Percentiles rank a stretch among this genome's conserved stretches.
Conservation (phyloP, 2,329 filamentous ascomycete species). For the Monosporascus ibericus region DNA sequence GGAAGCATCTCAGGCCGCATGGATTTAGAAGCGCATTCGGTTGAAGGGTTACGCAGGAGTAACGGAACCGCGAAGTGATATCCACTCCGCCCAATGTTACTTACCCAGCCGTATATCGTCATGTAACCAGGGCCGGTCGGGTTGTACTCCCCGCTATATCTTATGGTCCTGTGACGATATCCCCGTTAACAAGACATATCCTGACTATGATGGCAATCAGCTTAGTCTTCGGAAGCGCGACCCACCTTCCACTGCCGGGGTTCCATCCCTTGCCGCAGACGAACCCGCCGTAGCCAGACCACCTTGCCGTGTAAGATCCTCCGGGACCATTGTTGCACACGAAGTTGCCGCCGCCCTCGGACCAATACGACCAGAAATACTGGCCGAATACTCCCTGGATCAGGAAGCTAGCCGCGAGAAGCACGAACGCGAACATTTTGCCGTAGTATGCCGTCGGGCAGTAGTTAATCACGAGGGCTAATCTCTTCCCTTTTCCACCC, state of each 20-base stretch:
- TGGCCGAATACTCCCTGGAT: slow-evolving; percentile 18
- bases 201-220: not conserved
- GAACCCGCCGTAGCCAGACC: slow-evolving; percentile 44
- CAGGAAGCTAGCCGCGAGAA: slow-evolving; percentile 1
- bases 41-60: too few species aligned
- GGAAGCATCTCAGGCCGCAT: too few species aligned
- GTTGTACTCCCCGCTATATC: slow-evolving; percentile 30
- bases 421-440: slow-evolving; percentile 1
- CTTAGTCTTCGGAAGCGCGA: not conserved
- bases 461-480: not conserved
- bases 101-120: slow-evolving; percentile 47
- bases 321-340: slow-evolving; percentile 34
- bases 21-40: too few species aligned
- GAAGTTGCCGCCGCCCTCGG: slow-evolving; percentile 34
- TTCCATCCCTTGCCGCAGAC: slow-evolving; percentile 56
- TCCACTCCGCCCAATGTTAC: not conserved
- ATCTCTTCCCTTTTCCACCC: not conserved
- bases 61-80: too few species aligned
- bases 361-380: slow-evolving; percentile 38
- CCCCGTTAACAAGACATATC: not conserved
- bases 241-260: slow-evolving; percentile 43
- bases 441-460: not conserved
- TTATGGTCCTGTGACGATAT: slow-evolving; percentile 21
- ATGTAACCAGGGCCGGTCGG: slow-evolving; percentile 40
- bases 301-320: slow-evolving; percentile 36